phyloP scores from a whole-genome alignment of 768 basidiomycete species.

The Leucogyrophana mollusca region DNA sequence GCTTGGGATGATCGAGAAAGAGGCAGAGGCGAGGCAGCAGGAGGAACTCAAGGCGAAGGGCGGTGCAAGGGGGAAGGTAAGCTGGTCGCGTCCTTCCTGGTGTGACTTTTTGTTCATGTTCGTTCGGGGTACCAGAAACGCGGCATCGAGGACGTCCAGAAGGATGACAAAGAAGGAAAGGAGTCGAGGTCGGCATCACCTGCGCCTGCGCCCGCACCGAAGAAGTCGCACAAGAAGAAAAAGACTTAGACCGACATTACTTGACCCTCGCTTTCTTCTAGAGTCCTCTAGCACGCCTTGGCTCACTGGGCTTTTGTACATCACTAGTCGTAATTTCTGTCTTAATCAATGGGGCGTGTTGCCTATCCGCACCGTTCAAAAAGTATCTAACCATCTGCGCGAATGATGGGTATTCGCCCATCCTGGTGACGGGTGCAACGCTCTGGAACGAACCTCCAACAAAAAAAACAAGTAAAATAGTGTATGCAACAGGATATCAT shows the following conservation, averaged over 20 bases:
- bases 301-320: too few species aligned
- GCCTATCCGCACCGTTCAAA: too few species aligned
- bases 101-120: constrained; percentile 1
- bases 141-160: constrained; percentile 64
- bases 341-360: too few species aligned
- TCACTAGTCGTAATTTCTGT: too few species aligned
- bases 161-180: constrained; percentile 41
- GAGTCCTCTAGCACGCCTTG: too few species aligned
- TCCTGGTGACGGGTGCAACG: too few species aligned
- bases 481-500: too few species aligned
- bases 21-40: constrained; percentile 64
- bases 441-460: too few species aligned
- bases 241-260: constrained; percentile 61
- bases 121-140: constrained; percentile 52
- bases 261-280: too few species aligned
- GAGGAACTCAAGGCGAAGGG: constrained; percentile 67
- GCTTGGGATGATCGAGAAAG: constrained; percentile 89
- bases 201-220: constrained; percentile 44
- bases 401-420: too few species aligned
- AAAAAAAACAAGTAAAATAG: too few species aligned
- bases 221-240: constrained; percentile 67
- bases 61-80: constrained; percentile 60
- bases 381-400: too few species aligned
- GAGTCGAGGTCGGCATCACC: constrained; percentile 67
- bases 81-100: constrained; percentile 12